phyloP scores from a whole-genome alignment of 306 rosid genomes.

The Trifolium subterraneum region DNA sequence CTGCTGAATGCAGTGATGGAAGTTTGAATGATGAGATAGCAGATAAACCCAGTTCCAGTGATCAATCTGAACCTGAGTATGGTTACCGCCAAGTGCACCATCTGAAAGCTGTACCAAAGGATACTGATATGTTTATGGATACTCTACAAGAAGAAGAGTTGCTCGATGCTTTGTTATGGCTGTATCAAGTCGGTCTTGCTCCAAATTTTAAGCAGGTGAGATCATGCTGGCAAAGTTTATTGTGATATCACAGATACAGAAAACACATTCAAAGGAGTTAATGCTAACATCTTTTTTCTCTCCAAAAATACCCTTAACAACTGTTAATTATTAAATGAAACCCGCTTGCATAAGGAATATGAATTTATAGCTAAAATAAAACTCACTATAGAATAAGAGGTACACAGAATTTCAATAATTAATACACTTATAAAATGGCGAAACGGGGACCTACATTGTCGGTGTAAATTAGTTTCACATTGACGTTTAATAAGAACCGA shows the following conservation, averaged over 20 bases:
- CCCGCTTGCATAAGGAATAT: not conserved
- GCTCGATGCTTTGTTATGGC: slow-evolving; percentile 78
- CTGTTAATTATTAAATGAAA: not conserved
- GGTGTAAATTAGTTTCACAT: too few species aligned
- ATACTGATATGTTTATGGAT: slow-evolving; percentile 68
- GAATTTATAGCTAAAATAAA: not conserved
- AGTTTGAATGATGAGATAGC: slow-evolving; percentile 81
- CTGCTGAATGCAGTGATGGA: slow-evolving; percentile 82
- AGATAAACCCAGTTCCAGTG: slow-evolving; percentile 92
- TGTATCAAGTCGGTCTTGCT: slow-evolving; percentile 90
- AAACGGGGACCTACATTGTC: too few species aligned
- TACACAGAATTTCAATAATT: not conserved
- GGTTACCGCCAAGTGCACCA: slow-evolving; percentile 53
- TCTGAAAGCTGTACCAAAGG: slow-evolving; percentile 68
- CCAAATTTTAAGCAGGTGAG: slow-evolving; percentile 93
- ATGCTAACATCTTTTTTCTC: not conserved
- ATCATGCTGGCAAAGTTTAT: slow-evolving; percentile 25
- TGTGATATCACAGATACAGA: not conserved
- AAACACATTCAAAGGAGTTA: not conserved
- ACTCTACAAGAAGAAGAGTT: slow-evolving; percentile 87
- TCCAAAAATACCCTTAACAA: not conserved
- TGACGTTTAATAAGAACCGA: too few species aligned
- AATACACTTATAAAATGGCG: not conserved
- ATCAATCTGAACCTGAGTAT: slow-evolving; percentile 82
- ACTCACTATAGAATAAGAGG: not conserved